Conservation (phyloP, 352 stramenopile genomes). For the Pythium utonaiense region DNA sequence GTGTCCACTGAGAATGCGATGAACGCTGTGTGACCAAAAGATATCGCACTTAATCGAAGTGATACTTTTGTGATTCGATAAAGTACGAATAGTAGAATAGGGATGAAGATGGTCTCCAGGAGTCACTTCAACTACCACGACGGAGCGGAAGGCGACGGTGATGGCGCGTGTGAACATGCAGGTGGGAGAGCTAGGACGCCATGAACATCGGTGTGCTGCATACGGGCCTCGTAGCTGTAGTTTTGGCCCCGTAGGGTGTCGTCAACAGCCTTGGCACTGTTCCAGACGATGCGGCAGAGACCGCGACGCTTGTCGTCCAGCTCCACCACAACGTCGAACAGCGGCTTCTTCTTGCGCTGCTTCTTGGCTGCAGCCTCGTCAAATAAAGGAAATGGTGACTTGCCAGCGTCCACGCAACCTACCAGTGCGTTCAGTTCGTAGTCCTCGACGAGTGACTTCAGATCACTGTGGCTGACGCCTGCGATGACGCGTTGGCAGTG, state of each 20-base stretch:
- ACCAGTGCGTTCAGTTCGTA: slow-evolving; percentile 61
- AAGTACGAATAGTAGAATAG: neutral
- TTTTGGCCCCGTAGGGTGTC: slow-evolving; percentile 34
- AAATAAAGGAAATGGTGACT: slow-evolving; percentile 3
- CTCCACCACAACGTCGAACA: slow-evolving; percentile 84
- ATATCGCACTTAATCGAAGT: neutral
- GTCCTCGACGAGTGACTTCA: slow-evolving; percentile 78
- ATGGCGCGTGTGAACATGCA: neutral
- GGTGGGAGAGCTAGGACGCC: slow-evolving; percentile 27
- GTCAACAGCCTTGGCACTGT: slow-evolving; percentile 63
- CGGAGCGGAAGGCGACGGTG: neutral
- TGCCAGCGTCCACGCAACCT: slow-evolving; percentile 51
- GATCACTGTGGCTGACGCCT: slow-evolving; percentile 71
- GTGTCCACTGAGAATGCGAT: neutral
- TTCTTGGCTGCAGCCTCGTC: slow-evolving; percentile 9
- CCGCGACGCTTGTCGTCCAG: slow-evolving; percentile 43
- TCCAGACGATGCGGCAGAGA: slow-evolving; percentile 57
- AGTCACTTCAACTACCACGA: neutral
- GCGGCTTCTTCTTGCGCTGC: slow-evolving; percentile 42
- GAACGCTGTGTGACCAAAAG: neutral
- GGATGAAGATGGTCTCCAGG: neutral
- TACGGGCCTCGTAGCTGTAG: slow-evolving; percentile 36
- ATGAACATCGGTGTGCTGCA: slow-evolving; percentile 23
- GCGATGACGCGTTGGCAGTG: slow-evolving; percentile 79
- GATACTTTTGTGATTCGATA: neutral